These are phyloP conservation scores for Nyssa sinensis DNA, from an alignment of 148 eudicot genomes.

Conservation along the genomic window DNA sequence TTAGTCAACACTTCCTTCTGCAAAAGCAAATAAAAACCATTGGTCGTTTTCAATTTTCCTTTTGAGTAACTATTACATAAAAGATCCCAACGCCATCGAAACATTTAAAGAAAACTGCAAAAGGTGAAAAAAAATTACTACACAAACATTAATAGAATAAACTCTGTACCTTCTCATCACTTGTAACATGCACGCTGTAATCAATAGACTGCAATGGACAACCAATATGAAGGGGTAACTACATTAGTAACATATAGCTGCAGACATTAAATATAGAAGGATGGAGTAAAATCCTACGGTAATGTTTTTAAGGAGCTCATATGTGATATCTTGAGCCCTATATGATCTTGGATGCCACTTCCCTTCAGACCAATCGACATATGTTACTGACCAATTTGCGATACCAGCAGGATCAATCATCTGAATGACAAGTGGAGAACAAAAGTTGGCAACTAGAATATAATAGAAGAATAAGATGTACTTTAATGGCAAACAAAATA, in stretches of 20 bases:
- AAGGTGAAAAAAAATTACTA: neutral
- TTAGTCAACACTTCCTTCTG: slow-evolving; percentile 53
- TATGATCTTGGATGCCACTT: slow-evolving; percentile 99
- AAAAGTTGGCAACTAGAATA: neutral
- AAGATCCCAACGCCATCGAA: neutral
- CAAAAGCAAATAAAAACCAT: slow-evolving; percentile 11
- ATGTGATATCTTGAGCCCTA: slow-evolving; percentile 58
- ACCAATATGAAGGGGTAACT: slow-evolving; percentile 8
- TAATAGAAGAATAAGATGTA: neutral
- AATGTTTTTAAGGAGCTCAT: slow-evolving; percentile 65
- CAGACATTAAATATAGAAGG: neutral
- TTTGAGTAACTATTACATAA: neutral
- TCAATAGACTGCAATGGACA: slow-evolving; percentile 65
- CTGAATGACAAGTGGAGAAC: slow-evolving; percentile 31
- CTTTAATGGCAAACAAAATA: neutral
- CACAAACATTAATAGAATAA: neutral
- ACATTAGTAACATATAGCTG: neutral
- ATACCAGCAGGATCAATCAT: slow-evolving; percentile 84
- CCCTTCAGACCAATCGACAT: slow-evolving; percentile 97
- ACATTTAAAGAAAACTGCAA: neutral
- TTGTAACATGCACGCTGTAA: slow-evolving; percentile 71
- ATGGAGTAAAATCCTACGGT: slow-evolving; percentile 44
- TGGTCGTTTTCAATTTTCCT: neutral
- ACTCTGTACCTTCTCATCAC: slow-evolving; percentile 52
- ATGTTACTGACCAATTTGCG: slow-evolving; percentile 91